Evolutionary conservation across 2,329 filamentous ascomycete species (phyloP).

Genomic region (Pezicula carpinea): DNA sequence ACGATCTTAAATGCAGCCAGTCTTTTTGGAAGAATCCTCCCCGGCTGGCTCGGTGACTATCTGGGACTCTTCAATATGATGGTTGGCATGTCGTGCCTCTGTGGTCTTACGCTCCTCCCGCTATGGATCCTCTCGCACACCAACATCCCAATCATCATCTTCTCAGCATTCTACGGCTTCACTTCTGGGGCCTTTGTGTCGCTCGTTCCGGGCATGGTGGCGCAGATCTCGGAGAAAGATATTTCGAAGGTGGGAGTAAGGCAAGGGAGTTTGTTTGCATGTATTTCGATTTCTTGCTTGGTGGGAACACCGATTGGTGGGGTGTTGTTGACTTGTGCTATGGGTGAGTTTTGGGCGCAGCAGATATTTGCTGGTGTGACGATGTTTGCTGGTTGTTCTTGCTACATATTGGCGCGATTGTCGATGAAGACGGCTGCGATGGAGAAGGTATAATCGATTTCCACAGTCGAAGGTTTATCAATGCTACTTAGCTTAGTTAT

Average conservation of each 20-base stretch:
- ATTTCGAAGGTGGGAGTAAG: constrained; percentile 25
- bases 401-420: no score
- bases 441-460: no score
- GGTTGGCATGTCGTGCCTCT: constrained; percentile 9
- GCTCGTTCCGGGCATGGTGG: background rate
- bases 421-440: no score
- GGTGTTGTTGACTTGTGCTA: background rate
- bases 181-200: constrained; percentile 24
- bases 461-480: no score
- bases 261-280: background rate
- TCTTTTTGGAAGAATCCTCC: constrained; percentile 23
- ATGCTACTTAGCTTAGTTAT: no score
- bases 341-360: background rate
- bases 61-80: constrained; percentile 23
- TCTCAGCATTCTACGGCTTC: constrained; percentile 23
- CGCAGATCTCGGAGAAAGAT: constrained; percentile 48
- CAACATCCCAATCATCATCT: constrained; percentile 22
- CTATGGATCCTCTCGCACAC: constrained; percentile 19
- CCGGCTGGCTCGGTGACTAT: constrained; percentile 23
- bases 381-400: background rate
- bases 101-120: constrained; percentile 18
- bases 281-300: background rate
- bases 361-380: background rate
- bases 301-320: background rate
- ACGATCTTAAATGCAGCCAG: constrained; percentile 16